Percentiles rank a stretch among this genome's conserved stretches.
Conservation (phyloP, 2,329 filamentous ascomycete genomes). For the Elsinoe australis region DNA sequence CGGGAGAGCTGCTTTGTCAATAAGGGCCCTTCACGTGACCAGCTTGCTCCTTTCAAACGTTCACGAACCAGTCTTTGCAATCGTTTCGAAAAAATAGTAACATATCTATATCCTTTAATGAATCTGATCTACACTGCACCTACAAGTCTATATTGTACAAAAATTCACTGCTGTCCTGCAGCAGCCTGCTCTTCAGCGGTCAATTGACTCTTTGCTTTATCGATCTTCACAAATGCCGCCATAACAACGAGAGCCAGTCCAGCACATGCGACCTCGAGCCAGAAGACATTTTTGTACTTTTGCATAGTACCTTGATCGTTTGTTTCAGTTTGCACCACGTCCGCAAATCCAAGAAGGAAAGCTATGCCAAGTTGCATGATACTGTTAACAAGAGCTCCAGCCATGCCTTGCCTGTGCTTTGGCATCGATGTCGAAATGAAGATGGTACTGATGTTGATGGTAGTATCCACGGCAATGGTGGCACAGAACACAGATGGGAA, state of each 20-base stretch:
- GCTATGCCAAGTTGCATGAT: constrained; percentile 33
- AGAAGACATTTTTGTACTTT: constrained; percentile 17
- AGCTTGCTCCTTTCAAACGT: background rate
- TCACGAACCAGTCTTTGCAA: background rate
- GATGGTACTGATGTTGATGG: constrained; percentile 30
- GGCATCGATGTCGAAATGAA: constrained; percentile 30
- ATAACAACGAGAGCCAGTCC: constrained; percentile 14
- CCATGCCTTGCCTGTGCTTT: constrained; percentile 29
- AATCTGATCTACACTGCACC: background rate
- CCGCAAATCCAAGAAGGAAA: constrained; percentile 29
- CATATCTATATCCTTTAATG: no score
- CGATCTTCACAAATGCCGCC: constrained; percentile 22
- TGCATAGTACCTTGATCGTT: constrained; percentile 7
- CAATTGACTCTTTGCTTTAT: constrained; percentile 49
- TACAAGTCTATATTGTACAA: background rate
- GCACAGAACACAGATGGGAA: constrained; percentile 33
- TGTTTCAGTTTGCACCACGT: constrained; percentile 19
- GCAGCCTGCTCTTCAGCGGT: constrained; percentile 49
- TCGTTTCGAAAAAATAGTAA: no score
- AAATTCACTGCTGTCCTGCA: background rate
- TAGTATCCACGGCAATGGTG: constrained; percentile 32
- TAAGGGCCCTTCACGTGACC: no score
- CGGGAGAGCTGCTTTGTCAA: background rate
- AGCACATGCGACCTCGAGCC: constrained; percentile 19
- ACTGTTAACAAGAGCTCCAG: constrained; percentile 31